A percentile compares a stretch with the other conserved stretches of the same genome.
Evolutionary conservation across 805 yeast species (phyloP).

Genomic region (Cyberlindnera misumaiensis): DNA sequence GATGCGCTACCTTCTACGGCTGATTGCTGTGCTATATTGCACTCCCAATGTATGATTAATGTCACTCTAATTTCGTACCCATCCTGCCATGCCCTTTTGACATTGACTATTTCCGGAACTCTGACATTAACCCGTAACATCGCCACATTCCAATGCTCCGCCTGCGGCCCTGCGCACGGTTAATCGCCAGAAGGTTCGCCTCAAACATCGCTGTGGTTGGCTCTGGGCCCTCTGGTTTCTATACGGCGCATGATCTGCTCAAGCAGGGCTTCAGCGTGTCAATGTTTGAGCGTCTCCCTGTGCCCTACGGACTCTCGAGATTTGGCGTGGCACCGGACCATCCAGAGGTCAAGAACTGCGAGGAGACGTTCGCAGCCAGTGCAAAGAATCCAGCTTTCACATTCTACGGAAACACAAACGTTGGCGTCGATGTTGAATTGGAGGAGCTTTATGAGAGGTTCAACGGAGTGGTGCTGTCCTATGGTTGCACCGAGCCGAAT

Average conservation of each 20-base stretch:
- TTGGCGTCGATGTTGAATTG: slow-evolving; percentile 60
- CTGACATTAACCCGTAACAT: no score
- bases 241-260: slow-evolving; percentile 71
- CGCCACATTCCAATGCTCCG: no score
- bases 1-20: slow-evolving; percentile 30
- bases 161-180: no score
- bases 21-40: background rate
- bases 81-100: no score
- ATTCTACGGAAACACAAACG: slow-evolving; percentile 64
- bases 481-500: slow-evolving; percentile 69
- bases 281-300: slow-evolving; percentile 76
- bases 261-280: slow-evolving; percentile 44
- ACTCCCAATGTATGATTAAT: background rate
- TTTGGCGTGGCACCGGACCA: slow-evolving; percentile 99
- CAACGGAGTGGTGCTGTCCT: slow-evolving; percentile 71
- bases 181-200: slow-evolving; percentile 2
- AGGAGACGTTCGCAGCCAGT: slow-evolving; percentile 52
- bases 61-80: no score
- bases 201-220: slow-evolving; percentile 55
- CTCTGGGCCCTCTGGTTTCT: slow-evolving; percentile 95
- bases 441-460: slow-evolving; percentile 45
- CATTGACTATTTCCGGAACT: no score
- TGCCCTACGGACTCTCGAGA: slow-evolving; percentile 87
- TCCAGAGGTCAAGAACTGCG: slow-evolving; percentile 87
- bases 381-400: slow-evolving; percentile 33